These are phyloP conservation scores for Rubroboletus pulcherrimus DNA, from an alignment of 768 basidiomycete genomes.

Conservation along the genomic window DNA sequence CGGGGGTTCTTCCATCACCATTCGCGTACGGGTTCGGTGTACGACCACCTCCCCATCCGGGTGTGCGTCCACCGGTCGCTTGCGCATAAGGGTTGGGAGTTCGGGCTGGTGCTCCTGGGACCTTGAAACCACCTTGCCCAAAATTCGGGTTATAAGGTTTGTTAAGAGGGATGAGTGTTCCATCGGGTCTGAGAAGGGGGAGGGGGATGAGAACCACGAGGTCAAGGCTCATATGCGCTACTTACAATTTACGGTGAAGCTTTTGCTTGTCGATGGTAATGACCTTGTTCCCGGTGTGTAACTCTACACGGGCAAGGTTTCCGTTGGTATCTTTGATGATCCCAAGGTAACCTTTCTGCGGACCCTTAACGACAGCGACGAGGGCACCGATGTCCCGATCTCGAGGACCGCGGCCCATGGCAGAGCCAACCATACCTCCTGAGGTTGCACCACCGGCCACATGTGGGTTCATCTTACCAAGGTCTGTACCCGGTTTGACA, in stretches of 20 bases:
- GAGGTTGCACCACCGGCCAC: slow-evolving; percentile 48
- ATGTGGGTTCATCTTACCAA: slow-evolving; percentile 91
- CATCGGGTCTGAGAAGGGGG: slow-evolving; percentile 45
- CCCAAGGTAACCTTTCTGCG: slow-evolving; percentile 87
- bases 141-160: slow-evolving; percentile 25
- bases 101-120: slow-evolving; percentile 39
- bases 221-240: slow-evolving; percentile 11
- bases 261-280: slow-evolving; percentile 84
- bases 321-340: slow-evolving; percentile 96
- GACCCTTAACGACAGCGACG: slow-evolving; percentile 81
- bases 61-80: slow-evolving; percentile 36
- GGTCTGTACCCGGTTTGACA: slow-evolving; percentile 63
- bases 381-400: slow-evolving; percentile 78
- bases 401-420: slow-evolving; percentile 76
- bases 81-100: slow-evolving; percentile 47
- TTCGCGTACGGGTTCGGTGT: slow-evolving; percentile 68
- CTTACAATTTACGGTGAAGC: slow-evolving; percentile 68
- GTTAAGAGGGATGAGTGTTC: slow-evolving; percentile 51
- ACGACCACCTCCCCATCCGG: slow-evolving; percentile 40
- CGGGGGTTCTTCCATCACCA: slow-evolving; percentile 56
- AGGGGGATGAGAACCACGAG: slow-evolving; percentile 6
- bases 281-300: slow-evolving; percentile 85
- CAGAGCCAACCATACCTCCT: slow-evolving; percentile 80
- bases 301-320: slow-evolving; percentile 78
- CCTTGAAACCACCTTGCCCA: slow-evolving; percentile 24